A percentile compares a stretch with the other conserved stretches of the same genome.
phyloP scores from a whole-genome alignment of 2,329 filamentous ascomycete genomes.

The Scolecobasidium constrictum region DNA sequence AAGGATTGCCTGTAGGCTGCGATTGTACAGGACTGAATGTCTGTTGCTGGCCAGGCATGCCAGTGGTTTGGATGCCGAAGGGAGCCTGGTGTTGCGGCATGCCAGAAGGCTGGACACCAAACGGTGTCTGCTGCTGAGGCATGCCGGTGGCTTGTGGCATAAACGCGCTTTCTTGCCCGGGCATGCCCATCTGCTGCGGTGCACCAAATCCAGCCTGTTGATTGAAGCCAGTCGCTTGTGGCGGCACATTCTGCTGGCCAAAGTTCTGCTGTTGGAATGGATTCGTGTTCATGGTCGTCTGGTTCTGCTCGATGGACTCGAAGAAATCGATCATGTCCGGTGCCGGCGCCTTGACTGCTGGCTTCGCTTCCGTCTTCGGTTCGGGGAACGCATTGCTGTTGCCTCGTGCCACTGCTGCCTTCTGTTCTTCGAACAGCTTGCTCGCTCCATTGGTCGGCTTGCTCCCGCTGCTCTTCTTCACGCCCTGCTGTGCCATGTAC shows the following conservation, averaged over 20 bases:
- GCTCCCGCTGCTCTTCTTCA: constrained; percentile 44
- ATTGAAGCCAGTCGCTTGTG: constrained; percentile 15
- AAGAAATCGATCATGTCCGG: constrained; percentile 90
- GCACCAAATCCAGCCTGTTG: constrained; percentile 11
- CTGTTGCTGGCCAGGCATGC: constrained; percentile 5
- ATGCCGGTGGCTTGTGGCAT: constrained; percentile 5
- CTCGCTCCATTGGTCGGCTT: constrained; percentile 21
- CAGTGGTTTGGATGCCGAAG: neutral
- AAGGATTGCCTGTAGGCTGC: constrained; percentile 27
- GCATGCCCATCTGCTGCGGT: constrained; percentile 12
- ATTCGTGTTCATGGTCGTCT: constrained; percentile 46
- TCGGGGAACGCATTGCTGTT: constrained; percentile 17
- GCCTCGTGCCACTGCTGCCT: constrained; percentile 15
- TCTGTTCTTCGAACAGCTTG: constrained; percentile 23
- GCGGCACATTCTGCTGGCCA: constrained; percentile 17
- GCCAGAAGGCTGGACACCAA: neutral
- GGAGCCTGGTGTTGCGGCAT: neutral
- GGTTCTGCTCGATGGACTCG: constrained; percentile 82
- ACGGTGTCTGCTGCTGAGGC: constrained; percentile 1
- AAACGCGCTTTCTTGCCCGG: constrained; percentile 10
- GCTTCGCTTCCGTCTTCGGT: constrained; percentile 22
- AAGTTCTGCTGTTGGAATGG: constrained; percentile 13
- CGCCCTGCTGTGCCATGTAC: constrained; percentile 79
- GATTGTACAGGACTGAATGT: neutral
- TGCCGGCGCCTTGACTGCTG: constrained; percentile 49